Conservation (phyloP, 495 filamentous ascomycete genomes). For the Glonium stellatum region DNA sequence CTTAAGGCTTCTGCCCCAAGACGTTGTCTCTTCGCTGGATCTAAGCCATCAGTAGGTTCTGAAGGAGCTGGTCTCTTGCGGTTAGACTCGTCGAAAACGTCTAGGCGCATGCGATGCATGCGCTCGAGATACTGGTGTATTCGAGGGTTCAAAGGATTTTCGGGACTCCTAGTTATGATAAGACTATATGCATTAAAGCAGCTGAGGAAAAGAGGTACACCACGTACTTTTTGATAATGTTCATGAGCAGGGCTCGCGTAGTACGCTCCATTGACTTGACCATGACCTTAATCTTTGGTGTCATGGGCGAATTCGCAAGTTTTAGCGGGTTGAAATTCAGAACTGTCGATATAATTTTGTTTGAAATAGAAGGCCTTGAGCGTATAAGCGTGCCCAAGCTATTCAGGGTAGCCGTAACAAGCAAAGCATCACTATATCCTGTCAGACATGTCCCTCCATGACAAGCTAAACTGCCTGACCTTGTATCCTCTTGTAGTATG, state of each 20-base stretch:
- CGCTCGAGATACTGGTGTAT: constrained; percentile 80
- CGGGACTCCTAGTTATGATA: constrained; percentile 53
- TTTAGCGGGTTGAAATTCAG: constrained; percentile 89
- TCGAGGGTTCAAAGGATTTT: constrained; percentile 55
- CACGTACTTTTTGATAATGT: constrained; percentile 66
- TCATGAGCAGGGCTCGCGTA: constrained; percentile 68
- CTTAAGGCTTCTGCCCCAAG: constrained; percentile 43
- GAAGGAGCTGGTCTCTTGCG: constrained; percentile 66
- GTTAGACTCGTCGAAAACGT: constrained; percentile 67
- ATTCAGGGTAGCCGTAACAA: constrained; percentile 89
- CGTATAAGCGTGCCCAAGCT: constrained; percentile 73
- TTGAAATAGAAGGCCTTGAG: constrained; percentile 68
- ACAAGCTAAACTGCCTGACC: constrained; percentile 45
- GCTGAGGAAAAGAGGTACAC: not conserved
- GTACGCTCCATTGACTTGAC: constrained; percentile 93
- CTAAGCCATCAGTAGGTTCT: constrained; percentile 62
- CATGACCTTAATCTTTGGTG: constrained; percentile 67
- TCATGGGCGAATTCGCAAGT: constrained; percentile 67
- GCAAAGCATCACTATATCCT: constrained; percentile 65
- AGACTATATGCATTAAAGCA: not conserved
- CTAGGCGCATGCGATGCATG: constrained; percentile 62
- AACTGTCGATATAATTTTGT: constrained; percentile 74
- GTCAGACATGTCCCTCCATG: constrained; percentile 7
- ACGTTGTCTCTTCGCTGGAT: constrained; percentile 63
- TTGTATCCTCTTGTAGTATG: constrained; percentile 75